Evolutionary conservation across 805 yeast genomes (phyloP), one percentile per base, ranked within the genome.

Genomic region (Scheffersomyces lignosus): DNA sequence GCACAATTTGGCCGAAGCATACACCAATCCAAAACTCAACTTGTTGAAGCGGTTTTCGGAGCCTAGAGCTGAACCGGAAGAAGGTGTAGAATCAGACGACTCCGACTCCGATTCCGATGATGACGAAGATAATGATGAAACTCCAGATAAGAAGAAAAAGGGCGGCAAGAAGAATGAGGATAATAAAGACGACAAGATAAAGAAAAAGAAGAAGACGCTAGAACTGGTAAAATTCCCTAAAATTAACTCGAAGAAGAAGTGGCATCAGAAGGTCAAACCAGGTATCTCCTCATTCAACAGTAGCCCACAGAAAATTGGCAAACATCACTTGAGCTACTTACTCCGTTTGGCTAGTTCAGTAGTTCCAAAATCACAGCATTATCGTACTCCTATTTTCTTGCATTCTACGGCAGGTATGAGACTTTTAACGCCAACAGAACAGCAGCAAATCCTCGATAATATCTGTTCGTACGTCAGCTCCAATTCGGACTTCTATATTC

Each of bases 331-430:
- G 10, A 66, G 69, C 26, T 58, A 64, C 32, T 54, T 83, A n/a
- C 58, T 82, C 27, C 56, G 68, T 2, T 59, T 70, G 18, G 76
- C 81, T 5, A 58, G 70, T 33, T 56, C 68, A 7, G 62, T 78
- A 5, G 73, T 83, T 2, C 90, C 90, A 12, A 61, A 65, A 36
- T 74, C 77, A 13, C 86, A 81, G 51, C 80, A 77, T 34, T 49
- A 49, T 7, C 52, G 87, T 32, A 83, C 90, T 0, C 90, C 90
- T 0, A 66, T 83, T 1, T 81, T 80, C 45, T 53, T 83, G 5
- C 87, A 82, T 54, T 80, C 86, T 1, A 82, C 88, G 0, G 88
- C 84, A 0, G 87, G 87, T 0, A 73, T 81, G 79, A 58, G 87
- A 29, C 54, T 77, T 10, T 58, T 82, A 28, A 71, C 70, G 15